phyloP scores from a whole-genome alignment of 495 filamentous ascomycete genomes.

The Symbiotaphrina buchneri region DNA sequence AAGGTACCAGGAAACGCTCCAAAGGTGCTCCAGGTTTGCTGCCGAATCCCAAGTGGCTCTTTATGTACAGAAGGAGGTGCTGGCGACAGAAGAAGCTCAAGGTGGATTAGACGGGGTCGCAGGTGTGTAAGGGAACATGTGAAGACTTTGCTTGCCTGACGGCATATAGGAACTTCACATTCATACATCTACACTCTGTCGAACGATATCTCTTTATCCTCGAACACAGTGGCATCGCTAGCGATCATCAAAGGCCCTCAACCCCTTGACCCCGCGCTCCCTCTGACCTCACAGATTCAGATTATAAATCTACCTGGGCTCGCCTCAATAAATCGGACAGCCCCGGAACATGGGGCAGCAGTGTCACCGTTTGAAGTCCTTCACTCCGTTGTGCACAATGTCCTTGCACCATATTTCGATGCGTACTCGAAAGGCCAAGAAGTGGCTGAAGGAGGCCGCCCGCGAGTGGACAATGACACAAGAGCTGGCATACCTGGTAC shows the following conservation, averaged over 20 bases:
- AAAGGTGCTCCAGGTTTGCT: constrained; percentile 75
- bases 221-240: constrained; percentile 61
- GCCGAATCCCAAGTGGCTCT: constrained; percentile 67
- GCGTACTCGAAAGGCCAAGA: constrained; percentile 76
- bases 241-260: constrained; percentile 75
- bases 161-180: constrained; percentile 9
- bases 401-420: constrained; percentile 86
- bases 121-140: constrained; percentile 10
- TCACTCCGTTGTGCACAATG: constrained; percentile 69
- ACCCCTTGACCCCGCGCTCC: constrained; percentile 58
- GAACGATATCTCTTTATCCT: constrained; percentile 54
- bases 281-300: constrained; percentile 68
- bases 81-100: constrained; percentile 15
- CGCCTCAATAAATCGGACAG: constrained; percentile 34
- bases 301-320: constrained; percentile 77
- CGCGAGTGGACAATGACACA: constrained; percentile 58
- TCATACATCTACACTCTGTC: constrained; percentile 55
- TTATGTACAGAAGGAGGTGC: constrained; percentile 72
- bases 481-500: constrained; percentile 92
- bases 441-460: constrained; percentile 33
- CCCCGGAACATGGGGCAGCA: constrained; percentile 41
- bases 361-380: constrained; percentile 78
- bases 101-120: constrained; percentile 11
- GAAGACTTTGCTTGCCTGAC: no score
- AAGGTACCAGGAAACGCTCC: constrained; percentile 51